Evolutionary conservation across 768 basidiomycete species (phyloP).

Genomic region (Mycena capillaripes): DNA sequence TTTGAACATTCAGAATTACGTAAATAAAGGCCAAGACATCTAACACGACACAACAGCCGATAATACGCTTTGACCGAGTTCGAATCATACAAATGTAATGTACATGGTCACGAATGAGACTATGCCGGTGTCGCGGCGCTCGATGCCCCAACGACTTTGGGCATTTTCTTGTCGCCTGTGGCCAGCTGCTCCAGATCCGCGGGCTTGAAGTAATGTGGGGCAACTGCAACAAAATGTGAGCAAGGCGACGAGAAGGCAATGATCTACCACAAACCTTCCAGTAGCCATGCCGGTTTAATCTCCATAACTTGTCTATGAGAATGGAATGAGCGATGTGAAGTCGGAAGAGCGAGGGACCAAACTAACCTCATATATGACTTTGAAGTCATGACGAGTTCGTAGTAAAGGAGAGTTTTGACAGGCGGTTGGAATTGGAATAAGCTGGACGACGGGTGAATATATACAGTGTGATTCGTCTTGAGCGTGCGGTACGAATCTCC

Average conservation of each 20-base stretch:
- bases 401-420: conserved; percentile 90
- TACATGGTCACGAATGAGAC: background rate
- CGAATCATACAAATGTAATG: conserved; percentile 12
- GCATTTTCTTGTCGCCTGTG: conserved; percentile 93
- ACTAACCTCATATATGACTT: conserved; percentile 94
- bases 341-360: background rate
- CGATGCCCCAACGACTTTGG: conserved; percentile 75
- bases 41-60: conserved; percentile 22
- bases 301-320: conserved; percentile 91
- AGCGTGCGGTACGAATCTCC: conserved; percentile 98
- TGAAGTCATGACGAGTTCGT: conserved; percentile 96
- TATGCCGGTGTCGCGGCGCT: conserved; percentile 12
- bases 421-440: conserved; percentile 97
- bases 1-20: conserved; percentile 9
- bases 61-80: background rate
- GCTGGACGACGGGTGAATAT: conserved; percentile 96
- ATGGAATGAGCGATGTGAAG: background rate
- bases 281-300: conserved; percentile 94
- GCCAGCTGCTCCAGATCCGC: conserved; percentile 86
- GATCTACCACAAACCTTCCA: conserved; percentile 76
- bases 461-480: conserved; percentile 96
- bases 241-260: background rate
- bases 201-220: conserved; percentile 95
- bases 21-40: background rate
- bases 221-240: conserved; percentile 65